phyloP scores from a whole-genome alignment of 2,329 filamentous ascomycete species.

The Beauveria sp. region DNA sequence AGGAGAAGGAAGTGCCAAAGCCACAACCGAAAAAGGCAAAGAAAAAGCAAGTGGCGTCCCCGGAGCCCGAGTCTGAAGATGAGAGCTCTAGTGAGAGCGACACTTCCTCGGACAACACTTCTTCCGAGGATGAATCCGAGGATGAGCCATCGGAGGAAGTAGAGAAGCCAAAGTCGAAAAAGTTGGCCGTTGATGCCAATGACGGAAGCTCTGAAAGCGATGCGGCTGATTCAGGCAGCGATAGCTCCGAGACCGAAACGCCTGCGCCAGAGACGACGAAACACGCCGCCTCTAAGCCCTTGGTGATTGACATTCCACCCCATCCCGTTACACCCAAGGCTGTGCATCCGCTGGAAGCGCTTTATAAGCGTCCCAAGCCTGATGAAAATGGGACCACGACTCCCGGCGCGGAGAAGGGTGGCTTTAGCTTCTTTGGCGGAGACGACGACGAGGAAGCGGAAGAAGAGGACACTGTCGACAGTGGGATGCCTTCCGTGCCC shows the following conservation, averaged over 20 bases:
- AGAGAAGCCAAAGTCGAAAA: slow-evolving; percentile 13
- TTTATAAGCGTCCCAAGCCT: slow-evolving; percentile 69
- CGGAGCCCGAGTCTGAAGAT: slow-evolving; percentile 18
- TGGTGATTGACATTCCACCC: slow-evolving; percentile 49
- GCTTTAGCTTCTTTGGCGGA: slow-evolving; percentile 71
- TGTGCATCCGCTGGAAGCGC: slow-evolving; percentile 81
- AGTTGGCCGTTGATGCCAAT: slow-evolving; percentile 18
- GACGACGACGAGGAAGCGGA: slow-evolving; percentile 40
- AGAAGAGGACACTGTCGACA: slow-evolving; percentile 7
- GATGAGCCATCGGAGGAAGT: slow-evolving; percentile 15
- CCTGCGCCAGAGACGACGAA: slow-evolving; percentile 20
- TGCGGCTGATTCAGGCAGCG: slow-evolving; percentile 14
- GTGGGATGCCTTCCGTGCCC: slow-evolving; percentile 38
- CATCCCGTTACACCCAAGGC: slow-evolving; percentile 40
- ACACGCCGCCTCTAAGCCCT: slow-evolving; percentile 35
- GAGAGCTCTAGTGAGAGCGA: slow-evolving; percentile 34
- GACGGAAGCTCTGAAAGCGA: slow-evolving; percentile 14
- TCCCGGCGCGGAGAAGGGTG: slow-evolving; percentile 33
- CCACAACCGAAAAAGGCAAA: slow-evolving; percentile 18
- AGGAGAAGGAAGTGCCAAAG: slow-evolving; percentile 27
- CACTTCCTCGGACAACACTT: slow-evolving; percentile 23
- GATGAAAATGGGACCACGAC: slow-evolving; percentile 27
- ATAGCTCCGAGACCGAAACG: slow-evolving; percentile 17
- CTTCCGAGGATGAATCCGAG: slow-evolving; percentile 13
- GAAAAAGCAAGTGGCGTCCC: slow-evolving; percentile 15